These are phyloP conservation scores for Leccinum arenicola DNA, from an alignment of 768 basidiomycete genomes.

Conservation along the genomic window DNA sequence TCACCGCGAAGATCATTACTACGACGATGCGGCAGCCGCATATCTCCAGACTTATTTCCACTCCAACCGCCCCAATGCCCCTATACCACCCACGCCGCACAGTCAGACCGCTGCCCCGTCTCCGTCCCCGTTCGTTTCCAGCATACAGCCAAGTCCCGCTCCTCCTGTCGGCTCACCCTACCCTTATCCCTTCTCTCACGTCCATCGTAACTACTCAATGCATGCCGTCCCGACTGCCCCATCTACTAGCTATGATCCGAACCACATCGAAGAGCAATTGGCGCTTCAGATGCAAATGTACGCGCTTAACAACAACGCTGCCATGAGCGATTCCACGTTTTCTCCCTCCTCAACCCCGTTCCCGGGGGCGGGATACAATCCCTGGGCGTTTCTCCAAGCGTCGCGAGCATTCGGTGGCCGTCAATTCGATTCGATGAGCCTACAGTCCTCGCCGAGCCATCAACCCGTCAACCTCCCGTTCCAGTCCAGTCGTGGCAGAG, in stretches of 20 bases:
- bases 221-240: conserved; percentile 42
- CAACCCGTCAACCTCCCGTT: conserved; percentile 44
- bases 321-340: conserved; percentile 69
- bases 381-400: conserved; percentile 70
- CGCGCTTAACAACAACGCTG: conserved; percentile 65
- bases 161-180: conserved; percentile 71
- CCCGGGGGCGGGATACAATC: conserved; percentile 59
- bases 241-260: conserved; percentile 38
- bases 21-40: conserved; percentile 58
- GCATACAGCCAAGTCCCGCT: conserved; percentile 51
- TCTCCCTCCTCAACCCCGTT: conserved; percentile 76
- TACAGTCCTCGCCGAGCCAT: conserved; percentile 43
- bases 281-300: conserved; percentile 76
- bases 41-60: conserved; percentile 60
- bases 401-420: conserved; percentile 45
- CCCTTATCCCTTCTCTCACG: conserved; percentile 62
- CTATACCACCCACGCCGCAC: conserved; percentile 78
- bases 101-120: conserved; percentile 72
- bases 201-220: conserved; percentile 19
- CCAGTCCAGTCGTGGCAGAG: conserved; percentile 43
- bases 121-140: conserved; percentile 62
- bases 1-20: conserved; percentile 57
- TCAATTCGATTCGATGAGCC: conserved; percentile 51
- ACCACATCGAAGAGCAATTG: conserved; percentile 66
- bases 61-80: conserved; percentile 66